A percentile compares a stretch with the other conserved stretches of the same genome.
Conservation (phyloP, 2,329 filamentous ascomycete species). For the Stemphylium vesicarium region DNA sequence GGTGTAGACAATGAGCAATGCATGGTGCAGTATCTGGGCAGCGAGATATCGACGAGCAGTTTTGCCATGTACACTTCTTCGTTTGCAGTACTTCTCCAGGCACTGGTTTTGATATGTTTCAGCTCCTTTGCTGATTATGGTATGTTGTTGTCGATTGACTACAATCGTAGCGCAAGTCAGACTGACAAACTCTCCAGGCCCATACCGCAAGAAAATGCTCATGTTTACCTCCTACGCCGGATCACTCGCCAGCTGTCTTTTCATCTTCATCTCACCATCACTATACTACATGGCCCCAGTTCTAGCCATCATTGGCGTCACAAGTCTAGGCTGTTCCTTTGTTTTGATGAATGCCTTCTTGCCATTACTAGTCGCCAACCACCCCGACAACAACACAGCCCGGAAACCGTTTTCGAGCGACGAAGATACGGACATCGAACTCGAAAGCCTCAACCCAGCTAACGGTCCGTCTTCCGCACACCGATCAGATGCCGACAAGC, state of each 20-base stretch:
- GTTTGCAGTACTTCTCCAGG: slow-evolving; percentile 82
- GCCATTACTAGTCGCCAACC: slow-evolving; percentile 82
- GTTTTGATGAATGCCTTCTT: slow-evolving; percentile 94
- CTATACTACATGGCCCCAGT: slow-evolving; percentile 81
- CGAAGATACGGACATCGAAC: slow-evolving; percentile 31
- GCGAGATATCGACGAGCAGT: slow-evolving; percentile 86
- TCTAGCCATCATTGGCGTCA: slow-evolving; percentile 84
- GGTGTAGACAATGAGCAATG: slow-evolving; percentile 62
- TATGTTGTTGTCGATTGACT: slow-evolving; percentile 46
- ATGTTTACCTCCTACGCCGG: slow-evolving; percentile 80
- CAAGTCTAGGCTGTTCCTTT: slow-evolving; percentile 91
- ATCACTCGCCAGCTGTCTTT: slow-evolving; percentile 78
- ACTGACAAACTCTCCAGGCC: slow-evolving; percentile 32
- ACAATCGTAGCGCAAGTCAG: background rate
- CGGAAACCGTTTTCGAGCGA: slow-evolving; percentile 16
- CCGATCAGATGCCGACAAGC: slow-evolving; percentile 24
- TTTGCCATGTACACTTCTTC: slow-evolving; percentile 98
- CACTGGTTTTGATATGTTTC: slow-evolving; percentile 88
- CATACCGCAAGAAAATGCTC: slow-evolving; percentile 83
- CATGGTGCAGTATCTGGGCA: slow-evolving; percentile 76
- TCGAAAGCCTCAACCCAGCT: slow-evolving; percentile 34
- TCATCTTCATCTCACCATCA: slow-evolving; percentile 74
- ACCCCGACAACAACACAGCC: slow-evolving; percentile 58
- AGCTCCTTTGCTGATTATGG: slow-evolving; percentile 93
- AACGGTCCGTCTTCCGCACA: background rate